Conservation (phyloP, 305 asterid species). For the Fraxinus sp. region DNA sequence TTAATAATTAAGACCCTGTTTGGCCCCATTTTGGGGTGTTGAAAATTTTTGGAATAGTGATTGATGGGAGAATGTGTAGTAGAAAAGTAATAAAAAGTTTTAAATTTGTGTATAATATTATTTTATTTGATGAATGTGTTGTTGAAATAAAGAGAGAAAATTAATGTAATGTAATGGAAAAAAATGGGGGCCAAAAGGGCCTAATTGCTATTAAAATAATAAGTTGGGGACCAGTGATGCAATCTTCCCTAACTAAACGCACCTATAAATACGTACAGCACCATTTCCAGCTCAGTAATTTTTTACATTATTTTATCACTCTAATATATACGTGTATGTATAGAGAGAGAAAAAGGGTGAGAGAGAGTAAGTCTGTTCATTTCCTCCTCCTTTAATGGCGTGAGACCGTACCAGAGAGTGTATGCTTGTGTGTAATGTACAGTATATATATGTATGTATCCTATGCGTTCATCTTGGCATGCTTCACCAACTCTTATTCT, state of each 20-base stretch:
- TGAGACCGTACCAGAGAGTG: slow-evolving; percentile 36
- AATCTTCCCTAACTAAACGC: not conserved
- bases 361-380: slow-evolving; percentile 34
- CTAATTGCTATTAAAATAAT: not conserved
- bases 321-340: slow-evolving; percentile 5
- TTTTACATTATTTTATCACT: not conserved
- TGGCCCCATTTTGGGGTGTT: no score
- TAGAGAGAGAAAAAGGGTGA: slow-evolving; percentile 15
- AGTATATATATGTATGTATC: slow-evolving; percentile 28
- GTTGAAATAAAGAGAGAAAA: no score
- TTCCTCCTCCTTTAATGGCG: slow-evolving; percentile 47
- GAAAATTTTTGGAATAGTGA: no score
- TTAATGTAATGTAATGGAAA: no score
- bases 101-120: no score
- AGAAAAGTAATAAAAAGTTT: no score
- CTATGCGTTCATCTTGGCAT: slow-evolving; percentile 40
- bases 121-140: no score
- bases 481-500: slow-evolving; percentile 41
- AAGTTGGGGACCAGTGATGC: not conserved
- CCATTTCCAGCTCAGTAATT: not conserved
- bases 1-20: not conserved
- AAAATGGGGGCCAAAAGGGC: no score
- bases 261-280: not conserved
- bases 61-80: no score
- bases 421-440: slow-evolving; percentile 25